phyloP scores from a whole-genome alignment of 164 flowering plant genomes.

The Euptelea pleiosperma region DNA sequence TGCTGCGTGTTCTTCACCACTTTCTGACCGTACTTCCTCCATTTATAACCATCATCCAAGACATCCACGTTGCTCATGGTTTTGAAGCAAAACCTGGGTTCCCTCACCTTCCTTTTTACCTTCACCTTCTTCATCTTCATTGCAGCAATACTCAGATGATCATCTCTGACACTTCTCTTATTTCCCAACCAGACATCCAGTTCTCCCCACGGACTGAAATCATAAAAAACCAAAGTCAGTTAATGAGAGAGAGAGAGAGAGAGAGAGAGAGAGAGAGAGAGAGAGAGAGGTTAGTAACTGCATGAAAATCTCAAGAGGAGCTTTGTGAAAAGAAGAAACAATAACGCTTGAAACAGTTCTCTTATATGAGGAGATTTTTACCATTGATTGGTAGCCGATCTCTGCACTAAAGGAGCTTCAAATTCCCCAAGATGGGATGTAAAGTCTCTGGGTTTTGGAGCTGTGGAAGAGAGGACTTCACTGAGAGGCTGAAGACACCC shows the following conservation, averaged over 20 bases:
- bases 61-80: slow-evolving; percentile 88
- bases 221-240: background rate
- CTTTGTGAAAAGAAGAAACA: no score
- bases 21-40: slow-evolving; percentile 95
- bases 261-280: no score
- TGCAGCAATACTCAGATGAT: slow-evolving; percentile 41
- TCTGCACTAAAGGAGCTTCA: slow-evolving; percentile 43
- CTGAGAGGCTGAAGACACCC: slow-evolving; percentile 26
- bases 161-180: slow-evolving; percentile 23
- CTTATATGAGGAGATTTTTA: no score
- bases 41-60: slow-evolving; percentile 87
- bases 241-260: background rate
- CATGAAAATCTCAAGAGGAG: slow-evolving; percentile 8
- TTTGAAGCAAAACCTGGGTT: slow-evolving; percentile 94
- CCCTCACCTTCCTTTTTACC: slow-evolving; percentile 76
- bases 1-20: slow-evolving; percentile 89
- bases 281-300: no score
- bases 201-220: slow-evolving; percentile 61
- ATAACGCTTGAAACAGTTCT: no score
- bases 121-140: slow-evolving; percentile 87
- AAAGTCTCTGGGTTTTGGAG: slow-evolving; percentile 25
- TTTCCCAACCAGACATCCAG: slow-evolving; percentile 30
- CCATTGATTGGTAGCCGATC: slow-evolving; percentile 48
- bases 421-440: slow-evolving; percentile 5
- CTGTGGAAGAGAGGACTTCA: slow-evolving; percentile 30